Percentiles rank a stretch among this genome's conserved stretches.
These are phyloP conservation scores for Petunia hybrid DNA, from an alignment of 305 asterid species.

Conservation along the genomic window DNA sequence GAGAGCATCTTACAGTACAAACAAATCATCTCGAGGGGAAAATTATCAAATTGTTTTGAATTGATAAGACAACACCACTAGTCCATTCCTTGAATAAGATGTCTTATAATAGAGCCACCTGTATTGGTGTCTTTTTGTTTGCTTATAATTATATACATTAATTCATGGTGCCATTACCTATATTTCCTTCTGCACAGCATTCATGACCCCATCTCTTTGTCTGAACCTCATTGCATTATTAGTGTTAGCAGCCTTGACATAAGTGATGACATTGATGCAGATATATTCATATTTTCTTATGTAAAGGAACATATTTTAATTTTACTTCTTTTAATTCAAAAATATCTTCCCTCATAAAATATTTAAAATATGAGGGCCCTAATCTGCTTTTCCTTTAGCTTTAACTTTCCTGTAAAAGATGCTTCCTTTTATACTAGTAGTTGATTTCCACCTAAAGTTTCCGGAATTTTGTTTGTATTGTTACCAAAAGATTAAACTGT, in stretches of 20 bases:
- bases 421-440: background rate
- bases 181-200: background rate
- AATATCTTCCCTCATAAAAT: background rate
- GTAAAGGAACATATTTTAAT: background rate
- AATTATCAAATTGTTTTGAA: background rate
- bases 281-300: background rate
- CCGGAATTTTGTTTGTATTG: background rate
- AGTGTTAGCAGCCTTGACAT: slow-evolving; percentile 11
- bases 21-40: background rate
- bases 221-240: slow-evolving; percentile 17
- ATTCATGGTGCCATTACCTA: background rate
- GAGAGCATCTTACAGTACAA: background rate
- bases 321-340: background rate
- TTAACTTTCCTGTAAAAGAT: background rate
- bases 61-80: background rate
- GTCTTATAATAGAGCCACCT: slow-evolving; percentile 8
- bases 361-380: slow-evolving; percentile 29
- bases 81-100: background rate
- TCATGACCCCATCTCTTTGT: slow-evolving; percentile 17
- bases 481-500: background rate
- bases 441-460: slow-evolving; percentile 8
- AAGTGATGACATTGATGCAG: background rate
- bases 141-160: background rate
- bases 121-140: background rate
- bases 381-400: slow-evolving; percentile 25